phyloP scores from a whole-genome alignment of 805 yeast genomes.

The Kodamaea fukazawae region DNA sequence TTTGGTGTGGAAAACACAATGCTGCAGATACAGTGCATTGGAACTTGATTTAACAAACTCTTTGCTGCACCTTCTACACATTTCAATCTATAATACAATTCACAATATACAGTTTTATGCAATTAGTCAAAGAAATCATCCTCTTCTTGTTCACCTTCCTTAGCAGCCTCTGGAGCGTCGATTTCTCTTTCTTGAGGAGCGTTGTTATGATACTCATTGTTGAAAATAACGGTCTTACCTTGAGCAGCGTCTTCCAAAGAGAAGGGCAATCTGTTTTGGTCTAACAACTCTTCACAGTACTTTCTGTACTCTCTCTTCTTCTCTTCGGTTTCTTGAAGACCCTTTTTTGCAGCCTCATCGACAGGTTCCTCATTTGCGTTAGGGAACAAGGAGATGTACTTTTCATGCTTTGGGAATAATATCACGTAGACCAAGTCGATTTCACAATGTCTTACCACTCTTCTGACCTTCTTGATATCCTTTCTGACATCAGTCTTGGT shows the following conservation, averaged over 20 bases:
- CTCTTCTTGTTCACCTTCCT: constrained; percentile 18
- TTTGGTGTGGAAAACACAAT: too few relatives aligned
- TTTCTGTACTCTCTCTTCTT: constrained; percentile 45
- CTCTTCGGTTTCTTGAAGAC: constrained; percentile 40
- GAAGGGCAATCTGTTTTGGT: constrained; percentile 54
- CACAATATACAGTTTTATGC: constrained; percentile 2
- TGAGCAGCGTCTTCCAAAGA: constrained; percentile 44
- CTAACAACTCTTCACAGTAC: constrained; percentile 49
- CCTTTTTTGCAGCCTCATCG: constrained; percentile 38
- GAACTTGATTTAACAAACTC: background rate
- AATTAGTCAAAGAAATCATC: constrained; percentile 28
- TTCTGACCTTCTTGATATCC: constrained; percentile 44
- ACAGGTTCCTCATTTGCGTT: constrained; percentile 22
- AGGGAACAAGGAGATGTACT: constrained; percentile 79
- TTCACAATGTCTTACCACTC: constrained; percentile 53
- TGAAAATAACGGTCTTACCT: constrained; percentile 31
- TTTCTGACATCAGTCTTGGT: constrained; percentile 32
- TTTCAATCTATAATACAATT: background rate
- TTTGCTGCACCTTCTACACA: background rate
- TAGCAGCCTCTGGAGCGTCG: constrained; percentile 43
- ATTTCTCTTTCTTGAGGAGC: constrained; percentile 27
- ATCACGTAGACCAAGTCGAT: constrained; percentile 72
- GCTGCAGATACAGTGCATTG: background rate
- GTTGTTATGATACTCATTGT: constrained; percentile 16
- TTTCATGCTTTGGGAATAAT: constrained; percentile 74